Conservation (phyloP, 495 filamentous ascomycete genomes). For the Tuber aestivum region DNA sequence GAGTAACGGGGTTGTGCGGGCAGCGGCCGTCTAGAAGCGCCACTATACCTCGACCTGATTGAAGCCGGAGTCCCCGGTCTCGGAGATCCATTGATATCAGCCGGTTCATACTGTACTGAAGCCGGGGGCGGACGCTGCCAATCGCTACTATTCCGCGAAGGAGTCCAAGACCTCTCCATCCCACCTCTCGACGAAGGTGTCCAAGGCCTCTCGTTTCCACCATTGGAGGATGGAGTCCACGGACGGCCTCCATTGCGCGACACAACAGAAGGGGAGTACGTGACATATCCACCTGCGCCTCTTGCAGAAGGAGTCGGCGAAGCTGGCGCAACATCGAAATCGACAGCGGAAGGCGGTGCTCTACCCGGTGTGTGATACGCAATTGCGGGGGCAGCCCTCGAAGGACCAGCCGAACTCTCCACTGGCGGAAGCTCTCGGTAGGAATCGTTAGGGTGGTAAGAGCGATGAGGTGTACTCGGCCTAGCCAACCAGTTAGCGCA, state of each 20-base stretch:
- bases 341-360: constrained; percentile 21
- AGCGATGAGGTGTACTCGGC: constrained; percentile 34
- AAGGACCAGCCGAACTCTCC: constrained; percentile 14
- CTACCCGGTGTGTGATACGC: constrained; percentile 23
- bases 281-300: constrained; percentile 22
- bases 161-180: constrained; percentile 56
- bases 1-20: constrained; percentile 85
- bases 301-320: constrained; percentile 24
- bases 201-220: constrained; percentile 17
- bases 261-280: constrained; percentile 24
- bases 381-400: constrained; percentile 11
- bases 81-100: constrained; percentile 81
- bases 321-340: constrained; percentile 21
- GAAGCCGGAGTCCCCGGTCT: constrained; percentile 71
- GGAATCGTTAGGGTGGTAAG: constrained; percentile 32
- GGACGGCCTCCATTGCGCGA: constrained; percentile 16
- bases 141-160: constrained; percentile 54
- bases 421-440: constrained; percentile 19
- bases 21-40: constrained; percentile 70
- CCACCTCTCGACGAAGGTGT: constrained; percentile 15
- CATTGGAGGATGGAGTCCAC: constrained; percentile 35
- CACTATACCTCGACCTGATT: constrained; percentile 64
- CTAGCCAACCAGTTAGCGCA: constrained; percentile 14
- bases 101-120: constrained; percentile 68
- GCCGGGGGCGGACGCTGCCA: constrained; percentile 64